A percentile compares a stretch with the other conserved stretches of the same genome.
phyloP scores from a whole-genome alignment of 2,329 filamentous ascomycete genomes.

The Golovinomyces cichoracearum region DNA sequence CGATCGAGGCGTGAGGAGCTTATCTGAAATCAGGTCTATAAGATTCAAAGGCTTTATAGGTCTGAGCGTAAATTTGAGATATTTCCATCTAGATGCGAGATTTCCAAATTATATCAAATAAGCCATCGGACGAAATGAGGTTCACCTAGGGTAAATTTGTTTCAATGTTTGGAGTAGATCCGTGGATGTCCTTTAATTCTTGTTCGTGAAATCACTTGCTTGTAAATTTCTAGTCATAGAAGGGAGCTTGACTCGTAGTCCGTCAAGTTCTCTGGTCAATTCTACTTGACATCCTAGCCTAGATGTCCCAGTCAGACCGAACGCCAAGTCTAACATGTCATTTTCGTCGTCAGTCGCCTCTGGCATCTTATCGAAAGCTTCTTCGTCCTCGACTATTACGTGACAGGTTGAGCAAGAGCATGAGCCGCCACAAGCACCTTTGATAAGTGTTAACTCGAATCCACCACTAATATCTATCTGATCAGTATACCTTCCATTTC shows the following conservation, averaged over 20 bases:
- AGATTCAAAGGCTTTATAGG: too few species aligned
- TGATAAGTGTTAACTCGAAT: conserved; percentile 1
- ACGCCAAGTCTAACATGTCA: conserved; percentile 49
- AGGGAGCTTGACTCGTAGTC: conserved; percentile 59
- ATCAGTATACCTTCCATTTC: conserved; percentile 65
- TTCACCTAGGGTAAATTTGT: too few species aligned
- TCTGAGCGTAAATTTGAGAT: too few species aligned
- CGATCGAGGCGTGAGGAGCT: too few species aligned
- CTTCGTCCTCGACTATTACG: conserved; percentile 38
- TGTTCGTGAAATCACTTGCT: conserved; percentile 55
- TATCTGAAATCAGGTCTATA: too few species aligned
- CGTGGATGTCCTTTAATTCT: too few species aligned
- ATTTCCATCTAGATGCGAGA: too few species aligned
- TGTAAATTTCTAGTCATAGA: conserved; percentile 91
- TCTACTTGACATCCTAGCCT: conserved; percentile 28
- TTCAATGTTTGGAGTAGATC: too few species aligned
- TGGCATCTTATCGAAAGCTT: conserved; percentile 35
- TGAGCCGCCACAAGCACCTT: conserved; percentile 65
- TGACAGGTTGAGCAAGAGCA: conserved; percentile 56
- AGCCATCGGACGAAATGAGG: too few species aligned
- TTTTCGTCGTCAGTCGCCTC: conserved; percentile 39
- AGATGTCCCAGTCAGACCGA: conserved; percentile 47
- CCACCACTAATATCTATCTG: neutral
- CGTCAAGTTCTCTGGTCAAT: conserved; percentile 78
- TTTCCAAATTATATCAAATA: too few species aligned